Conservation (phyloP, 1,284 basidiomycete species). For the Malassezia sympodialis region DNA sequence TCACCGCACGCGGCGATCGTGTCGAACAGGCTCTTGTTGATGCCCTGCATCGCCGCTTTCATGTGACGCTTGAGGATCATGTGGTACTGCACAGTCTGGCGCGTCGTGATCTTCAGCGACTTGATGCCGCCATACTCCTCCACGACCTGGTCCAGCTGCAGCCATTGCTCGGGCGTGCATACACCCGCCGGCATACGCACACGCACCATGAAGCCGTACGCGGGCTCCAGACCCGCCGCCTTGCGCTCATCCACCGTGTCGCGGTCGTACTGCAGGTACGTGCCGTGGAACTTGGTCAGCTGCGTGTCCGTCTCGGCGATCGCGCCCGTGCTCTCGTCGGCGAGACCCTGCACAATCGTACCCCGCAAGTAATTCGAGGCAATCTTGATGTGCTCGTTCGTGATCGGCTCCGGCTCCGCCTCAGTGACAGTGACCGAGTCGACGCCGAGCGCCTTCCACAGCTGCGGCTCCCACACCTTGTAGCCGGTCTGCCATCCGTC, state of each 20-base stretch:
- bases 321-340: slow-evolving; percentile 75
- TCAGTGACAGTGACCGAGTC: slow-evolving; percentile 80
- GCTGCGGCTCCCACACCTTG: slow-evolving; percentile 78
- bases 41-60: slow-evolving; percentile 90
- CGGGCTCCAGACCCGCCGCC: slow-evolving; percentile 83
- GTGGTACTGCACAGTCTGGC: slow-evolving; percentile 99
- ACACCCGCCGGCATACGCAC: slow-evolving; percentile 92
- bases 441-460: slow-evolving; percentile 93
- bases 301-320: slow-evolving; percentile 82
- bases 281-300: slow-evolving; percentile 95
- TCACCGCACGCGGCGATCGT: slow-evolving; percentile 97
- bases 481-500: slow-evolving; percentile 95
- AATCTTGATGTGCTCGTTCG: slow-evolving; percentile 99
- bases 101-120: slow-evolving; percentile 93
- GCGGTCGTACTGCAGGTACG: slow-evolving; percentile 65
- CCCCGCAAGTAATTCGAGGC: slow-evolving; percentile 88
- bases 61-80: slow-evolving; percentile 93
- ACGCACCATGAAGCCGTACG: slow-evolving; percentile 98
- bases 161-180: slow-evolving; percentile 81
- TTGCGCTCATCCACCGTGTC: slow-evolving; percentile 95
- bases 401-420: slow-evolving; percentile 89
- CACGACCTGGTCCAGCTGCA: slow-evolving; percentile 86
- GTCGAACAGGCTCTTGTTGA: slow-evolving; percentile 82
- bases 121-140: slow-evolving; percentile 79
- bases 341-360: slow-evolving; percentile 79